These are phyloP conservation scores for Geosiphon pyriformis DNA, from an alignment of 192 early-diverging fungal species.

Conservation along the genomic window DNA sequence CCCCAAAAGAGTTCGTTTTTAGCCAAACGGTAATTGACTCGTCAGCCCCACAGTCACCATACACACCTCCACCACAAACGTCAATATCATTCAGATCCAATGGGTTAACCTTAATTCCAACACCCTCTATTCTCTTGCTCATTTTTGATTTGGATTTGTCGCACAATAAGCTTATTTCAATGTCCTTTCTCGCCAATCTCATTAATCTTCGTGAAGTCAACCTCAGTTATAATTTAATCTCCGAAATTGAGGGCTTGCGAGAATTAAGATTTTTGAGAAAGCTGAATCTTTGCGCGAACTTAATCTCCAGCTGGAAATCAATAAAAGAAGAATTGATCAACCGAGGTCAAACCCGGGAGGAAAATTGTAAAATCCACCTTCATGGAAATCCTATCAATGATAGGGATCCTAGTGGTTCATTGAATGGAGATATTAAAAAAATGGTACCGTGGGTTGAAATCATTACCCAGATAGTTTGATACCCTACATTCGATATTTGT, in stretches of 20 bases:
- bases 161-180: conserved; percentile 4
- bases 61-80: background rate
- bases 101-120: conserved; percentile 4
- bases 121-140: conserved; percentile 8
- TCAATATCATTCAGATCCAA: background rate
- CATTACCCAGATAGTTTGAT: too few species aligned
- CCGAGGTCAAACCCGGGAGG: background rate
- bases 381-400: background rate
- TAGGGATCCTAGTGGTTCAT: too few species aligned
- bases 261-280: conserved; percentile 1
- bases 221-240: background rate
- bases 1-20: background rate
- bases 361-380: background rate
- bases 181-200: conserved; percentile 2
- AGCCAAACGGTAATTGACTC: background rate
- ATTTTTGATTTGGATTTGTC: background rate
- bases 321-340: background rate
- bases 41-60: background rate
- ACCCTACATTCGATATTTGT: too few species aligned
- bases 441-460: too few species aligned
- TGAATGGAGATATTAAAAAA: too few species aligned
- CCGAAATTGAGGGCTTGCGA: background rate
- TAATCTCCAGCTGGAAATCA: background rate
- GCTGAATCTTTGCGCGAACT: background rate
- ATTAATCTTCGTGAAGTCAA: conserved; percentile 3